Base-by-base conservation (phyloP, 2,329 filamentous ascomycete genomes). In the Colletotrichum lupini region DNA sequence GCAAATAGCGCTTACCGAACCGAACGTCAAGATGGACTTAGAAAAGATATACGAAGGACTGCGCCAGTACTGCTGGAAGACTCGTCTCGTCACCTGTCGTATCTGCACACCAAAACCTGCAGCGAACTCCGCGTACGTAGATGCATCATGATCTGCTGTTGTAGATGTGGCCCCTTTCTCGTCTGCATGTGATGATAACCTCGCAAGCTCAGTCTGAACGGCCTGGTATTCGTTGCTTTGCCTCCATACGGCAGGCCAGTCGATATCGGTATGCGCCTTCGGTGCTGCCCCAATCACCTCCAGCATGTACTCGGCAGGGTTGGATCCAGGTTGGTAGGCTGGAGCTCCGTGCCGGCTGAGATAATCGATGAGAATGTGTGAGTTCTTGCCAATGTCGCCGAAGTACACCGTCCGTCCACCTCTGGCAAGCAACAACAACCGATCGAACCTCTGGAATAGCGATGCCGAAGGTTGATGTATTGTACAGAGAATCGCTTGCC, bases 41-140 rank as follows among this genome's bases (percentile, higher is more conserved):
- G 91, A 89, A 82, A 93, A 94, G 77, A 95, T 92, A 82, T 95
- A 95, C 2, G 88, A 86, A 0, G 93, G 93, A 0, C 89, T 93
- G 62, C 93, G 89, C 93, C 93, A 95, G 84, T 94, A 94, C 80
- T 95, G 93, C 77, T 93, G 87, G 81, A 94, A 94, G 8, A 94
- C 90, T 75, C 93, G 91, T 55, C 85, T 79, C 9, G 88, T 87
- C 49, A 92, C 91, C 74, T 91, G 85, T 32, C 82, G 83, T 8
- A 94, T 81, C 77, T 95, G 93, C 8, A 83, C 77, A 2, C 67
- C 76, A 77, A 94, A 92, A 0, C 92, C 89, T 30, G 92, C 92
- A 0, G 93, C 93, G 74, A 94, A 95, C 35, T 72, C 68, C 22
- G 52, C 37, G 6, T 72, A 62, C 9, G 57, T 52, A 1, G 28